Base-by-base conservation (phyloP, 108 stramenopile species). In the Cyclotella atomus region DNA sequence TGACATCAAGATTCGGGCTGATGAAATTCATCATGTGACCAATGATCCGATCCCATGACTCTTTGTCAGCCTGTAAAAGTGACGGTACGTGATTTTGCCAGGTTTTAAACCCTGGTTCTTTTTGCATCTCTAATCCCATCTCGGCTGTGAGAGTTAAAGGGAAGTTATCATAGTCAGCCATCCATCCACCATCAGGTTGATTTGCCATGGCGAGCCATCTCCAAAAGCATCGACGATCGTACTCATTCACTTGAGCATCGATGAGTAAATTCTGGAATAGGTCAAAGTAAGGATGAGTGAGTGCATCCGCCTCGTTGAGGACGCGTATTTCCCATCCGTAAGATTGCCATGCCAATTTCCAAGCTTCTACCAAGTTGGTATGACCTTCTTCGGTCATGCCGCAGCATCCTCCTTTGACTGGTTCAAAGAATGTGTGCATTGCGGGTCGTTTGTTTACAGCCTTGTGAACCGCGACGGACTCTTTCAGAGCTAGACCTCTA, bases 171-270 rank as follows among this genome's bases (percentile, higher is more conserved):
- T 69, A 69, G 36, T 69, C 68, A 12, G 54, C 15, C 29, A 69
- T 69, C 68, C 68, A 69, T 28, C 68, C 68, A 16, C 68, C 68
- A 21, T 66, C 14, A 0, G 32, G 21, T 49, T 49, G 35, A 61
- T 50, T 38, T 28, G 34, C 68, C 68, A 69, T 69, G 24, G 68
- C 68, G 33, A 69, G 68, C 68, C 68, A 69, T 29, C 68, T 69
- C 53, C 54, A 55, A 33, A 56, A 69, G 34, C 68, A 69, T 41
- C 55, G 30, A 57, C 68, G 68, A 56, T 69, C 45, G 41, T 69
- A 69, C 36, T 55, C 54, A 56, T 69, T 43, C 6, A 69, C 35
- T 34, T 69, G 17, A 4, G 46, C 36, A 9, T 35, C 52, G 5
- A 69, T 69, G 8, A 69, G 23, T 23, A 53, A 29, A 6, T 69